Conservation (phyloP, 2,329 filamentous ascomycete species). For the Monosporascus sp. region DNA sequence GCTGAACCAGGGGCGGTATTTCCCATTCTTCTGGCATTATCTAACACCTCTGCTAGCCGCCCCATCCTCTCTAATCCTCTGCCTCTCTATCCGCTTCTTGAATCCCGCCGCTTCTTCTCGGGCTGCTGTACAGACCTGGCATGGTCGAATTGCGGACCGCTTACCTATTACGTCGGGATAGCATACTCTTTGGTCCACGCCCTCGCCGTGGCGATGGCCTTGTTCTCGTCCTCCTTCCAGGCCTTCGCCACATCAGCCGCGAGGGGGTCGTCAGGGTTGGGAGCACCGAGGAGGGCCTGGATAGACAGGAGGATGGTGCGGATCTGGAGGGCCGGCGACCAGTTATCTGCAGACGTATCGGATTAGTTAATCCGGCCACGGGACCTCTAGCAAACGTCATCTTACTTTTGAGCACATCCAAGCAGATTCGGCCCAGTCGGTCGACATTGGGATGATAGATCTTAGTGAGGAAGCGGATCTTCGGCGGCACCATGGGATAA, state of each 20-base stretch:
- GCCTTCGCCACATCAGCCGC: constrained; percentile 95
- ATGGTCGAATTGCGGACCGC: background rate
- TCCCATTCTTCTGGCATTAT: too few relatives aligned
- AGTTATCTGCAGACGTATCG: constrained; percentile 65
- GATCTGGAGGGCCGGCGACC: constrained; percentile 96
- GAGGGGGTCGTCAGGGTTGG: constrained; percentile 96
- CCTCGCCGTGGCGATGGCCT: constrained; percentile 84
- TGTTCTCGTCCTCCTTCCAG: constrained; percentile 94
- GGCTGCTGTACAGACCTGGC: too few relatives aligned
- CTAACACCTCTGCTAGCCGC: too few relatives aligned
- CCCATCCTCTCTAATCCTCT: too few relatives aligned
- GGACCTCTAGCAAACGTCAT: too few relatives aligned
- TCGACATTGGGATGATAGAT: constrained; percentile 99
- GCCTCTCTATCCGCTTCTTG: too few relatives aligned
- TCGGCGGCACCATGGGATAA: constrained; percentile 98
- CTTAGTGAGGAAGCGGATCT: constrained; percentile 97
- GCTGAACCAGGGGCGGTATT: too few relatives aligned
- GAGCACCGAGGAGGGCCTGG: constrained; percentile 89
- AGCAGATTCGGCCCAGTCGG: constrained; percentile 91
- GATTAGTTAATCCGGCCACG: too few relatives aligned
- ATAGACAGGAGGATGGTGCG: constrained; percentile 98
- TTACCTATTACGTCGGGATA: constrained; percentile 37
- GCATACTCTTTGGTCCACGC: constrained; percentile 90
- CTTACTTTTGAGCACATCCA: constrained; percentile 95
- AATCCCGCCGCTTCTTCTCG: too few relatives aligned